Base-by-base conservation (phyloP, 1,284 basidiomycete genomes). In the Cutaneotrichosporon cavernicola region DNA sequence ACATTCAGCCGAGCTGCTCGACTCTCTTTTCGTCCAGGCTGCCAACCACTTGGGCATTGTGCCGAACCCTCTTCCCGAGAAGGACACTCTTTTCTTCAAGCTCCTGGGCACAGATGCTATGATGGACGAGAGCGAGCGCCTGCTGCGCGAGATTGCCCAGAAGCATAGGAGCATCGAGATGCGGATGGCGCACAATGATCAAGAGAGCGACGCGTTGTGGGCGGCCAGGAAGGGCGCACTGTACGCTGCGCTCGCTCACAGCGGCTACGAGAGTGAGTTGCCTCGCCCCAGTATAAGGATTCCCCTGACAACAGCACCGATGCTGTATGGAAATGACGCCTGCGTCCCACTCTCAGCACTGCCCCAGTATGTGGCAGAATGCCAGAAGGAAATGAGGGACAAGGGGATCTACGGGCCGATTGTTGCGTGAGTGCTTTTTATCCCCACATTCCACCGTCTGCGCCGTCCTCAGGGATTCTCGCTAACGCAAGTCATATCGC, bases 41-140 rank as follows among this genome's bases (percentile, higher is more conserved):
- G 86, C 87, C 56, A 90, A 90, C 75, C 75, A 83, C 56, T 85
- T 83, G 64, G 87, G 88, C 49, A 79, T 83, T 49, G 65, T 71
- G 50, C 63, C 60, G 47, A 86, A 83, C 51, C 84, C 84, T 60
- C 90, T 87, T 77, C 85, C 86, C 0, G 87, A 87, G 65, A 83
- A 84, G 58, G 90, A 91, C 72, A 85, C 85, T 40, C 83, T 94
- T 21, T 92, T 92, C 82, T 88, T 94, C 84, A 94, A 93, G 78
- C 87, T 93, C 71, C 90, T 91, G 76, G 90, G 90, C 13, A 63
- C 68, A 16, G 62, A 61, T 26, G 59, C 64, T 8, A 60, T 58
- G n/a, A 53, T 70, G 11, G 70, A 69, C 21, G 66, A 71, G 40
- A 51, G 40, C 13, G 63, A 58, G 22, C 64, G 62, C 9, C 64